Conservation (phyloP, 1,139 yeast genomes). For the Saccharomycopsis hybrid region DNA sequence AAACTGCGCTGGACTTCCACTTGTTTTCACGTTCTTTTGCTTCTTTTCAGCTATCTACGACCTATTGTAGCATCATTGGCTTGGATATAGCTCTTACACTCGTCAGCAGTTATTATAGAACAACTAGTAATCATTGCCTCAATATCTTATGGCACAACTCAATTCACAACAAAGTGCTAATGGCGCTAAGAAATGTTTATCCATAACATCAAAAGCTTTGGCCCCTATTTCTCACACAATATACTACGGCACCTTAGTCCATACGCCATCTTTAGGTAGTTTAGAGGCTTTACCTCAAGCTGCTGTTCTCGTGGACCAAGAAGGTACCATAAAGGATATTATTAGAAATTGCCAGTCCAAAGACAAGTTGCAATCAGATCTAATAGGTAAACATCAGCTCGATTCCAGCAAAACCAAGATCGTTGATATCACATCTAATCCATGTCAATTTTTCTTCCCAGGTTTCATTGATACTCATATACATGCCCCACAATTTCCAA, state of each 20-base stretch:
- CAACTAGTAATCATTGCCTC: no score
- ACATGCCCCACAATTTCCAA: conserved; percentile 97
- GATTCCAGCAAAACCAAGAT: conserved; percentile 1
- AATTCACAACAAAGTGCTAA: no score
- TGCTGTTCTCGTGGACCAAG: conserved; percentile 46
- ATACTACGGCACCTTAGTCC: conserved; percentile 51
- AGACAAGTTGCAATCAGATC: conserved; percentile 21
- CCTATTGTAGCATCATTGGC: no score
- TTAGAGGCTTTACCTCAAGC: conserved; percentile 43
- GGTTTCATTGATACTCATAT: conserved; percentile 95
- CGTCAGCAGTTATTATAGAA: no score
- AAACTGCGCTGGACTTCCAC: no score
- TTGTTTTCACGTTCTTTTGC: no score
- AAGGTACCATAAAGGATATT: conserved; percentile 43
- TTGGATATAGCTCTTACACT: no score
- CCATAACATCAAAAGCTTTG: no score
- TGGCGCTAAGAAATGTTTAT: no score
- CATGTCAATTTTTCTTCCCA: conserved; percentile 63
- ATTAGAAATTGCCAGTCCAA: conserved; percentile 24
- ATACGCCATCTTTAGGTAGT: conserved; percentile 43
- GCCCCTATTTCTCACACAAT: conserved; percentile 24
- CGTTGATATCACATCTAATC: conserved; percentile 28
- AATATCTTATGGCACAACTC: no score
- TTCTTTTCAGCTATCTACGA: no score
- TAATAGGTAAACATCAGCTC: conserved; percentile 6